A percentile compares a stretch with the other conserved stretches of the same genome.
Conservation (phyloP, 192 early-diverging fungal genomes). For the Backusella tarrabulga region DNA sequence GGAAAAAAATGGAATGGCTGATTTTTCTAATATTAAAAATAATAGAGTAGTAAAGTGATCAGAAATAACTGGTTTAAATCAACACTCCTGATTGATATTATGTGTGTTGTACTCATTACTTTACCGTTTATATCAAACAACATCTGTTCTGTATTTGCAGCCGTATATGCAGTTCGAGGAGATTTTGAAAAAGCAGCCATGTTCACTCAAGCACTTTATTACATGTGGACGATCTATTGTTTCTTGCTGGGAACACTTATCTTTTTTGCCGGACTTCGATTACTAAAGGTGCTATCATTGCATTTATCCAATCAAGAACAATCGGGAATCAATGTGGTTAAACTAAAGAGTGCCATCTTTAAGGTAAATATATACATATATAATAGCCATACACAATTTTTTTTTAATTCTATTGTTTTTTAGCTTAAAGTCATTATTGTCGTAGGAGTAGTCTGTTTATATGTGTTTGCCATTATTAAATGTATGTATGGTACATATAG, state of each 20-base stretch:
- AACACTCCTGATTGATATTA: conserved; percentile 7
- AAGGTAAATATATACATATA: conserved; percentile 14
- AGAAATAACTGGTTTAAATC: conserved; percentile 18
- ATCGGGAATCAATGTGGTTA: background rate
- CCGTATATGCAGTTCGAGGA: conserved; percentile 16
- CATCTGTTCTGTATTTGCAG: conserved; percentile 17
- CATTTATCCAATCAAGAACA: conserved; percentile 6
- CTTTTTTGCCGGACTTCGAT: conserved; percentile 11
- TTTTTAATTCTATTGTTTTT: background rate
- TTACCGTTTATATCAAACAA: conserved; percentile 35
- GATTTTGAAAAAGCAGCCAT: conserved; percentile 9
- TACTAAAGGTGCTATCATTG: conserved; percentile 10
- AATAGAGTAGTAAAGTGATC: conserved; percentile 20
- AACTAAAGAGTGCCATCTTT: conserved; percentile 17
- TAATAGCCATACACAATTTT: background rate
- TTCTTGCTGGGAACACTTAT: conserved; percentile 1
- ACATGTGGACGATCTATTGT: conserved; percentile 31
- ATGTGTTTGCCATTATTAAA: conserved; percentile 10
- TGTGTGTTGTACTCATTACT: conserved; percentile 8
- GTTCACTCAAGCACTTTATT: conserved; percentile 22
- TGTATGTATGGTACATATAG: background rate
- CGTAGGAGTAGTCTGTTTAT: background rate
- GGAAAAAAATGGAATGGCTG: background rate
- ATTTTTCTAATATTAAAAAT: background rate
- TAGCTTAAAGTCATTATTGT: conserved; percentile 24